phyloP scores from a whole-genome alignment of 2,329 filamentous ascomycete species.

The Ilyonectria destructans region DNA sequence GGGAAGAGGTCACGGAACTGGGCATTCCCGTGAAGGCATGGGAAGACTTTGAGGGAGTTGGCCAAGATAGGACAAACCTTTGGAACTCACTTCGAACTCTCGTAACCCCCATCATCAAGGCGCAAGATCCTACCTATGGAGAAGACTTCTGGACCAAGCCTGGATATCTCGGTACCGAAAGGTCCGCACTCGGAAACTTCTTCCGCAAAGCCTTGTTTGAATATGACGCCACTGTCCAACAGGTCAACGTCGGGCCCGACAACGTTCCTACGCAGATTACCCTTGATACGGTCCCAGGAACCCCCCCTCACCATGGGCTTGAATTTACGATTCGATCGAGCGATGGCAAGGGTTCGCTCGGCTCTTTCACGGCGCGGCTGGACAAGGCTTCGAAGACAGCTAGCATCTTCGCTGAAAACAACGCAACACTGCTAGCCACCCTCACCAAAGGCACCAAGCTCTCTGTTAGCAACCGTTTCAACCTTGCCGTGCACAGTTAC shows the following conservation, averaged over 20 bases:
- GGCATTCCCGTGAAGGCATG: neutral
- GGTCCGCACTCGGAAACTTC: slow-evolving; percentile 27
- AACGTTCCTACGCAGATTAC: slow-evolving; percentile 1
- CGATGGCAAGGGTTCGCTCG: neutral
- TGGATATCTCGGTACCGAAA: slow-evolving; percentile 36
- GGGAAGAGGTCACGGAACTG: neutral
- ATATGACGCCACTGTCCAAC: neutral
- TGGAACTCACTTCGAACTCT: slow-evolving; percentile 3
- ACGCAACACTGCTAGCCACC: neutral
- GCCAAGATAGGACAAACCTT: slow-evolving; percentile 7
- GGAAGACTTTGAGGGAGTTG: slow-evolving; percentile 14
- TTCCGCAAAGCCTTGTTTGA: slow-evolving; percentile 23
- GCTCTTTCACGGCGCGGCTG: slow-evolving; percentile 11
- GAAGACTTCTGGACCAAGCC: slow-evolving; percentile 39
- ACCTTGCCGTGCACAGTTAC: slow-evolving; percentile 29
- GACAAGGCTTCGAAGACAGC: neutral
- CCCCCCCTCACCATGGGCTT: neutral
- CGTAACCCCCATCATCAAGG: slow-evolving; percentile 12
- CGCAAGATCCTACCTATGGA: slow-evolving; percentile 32
- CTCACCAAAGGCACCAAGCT: slow-evolving; percentile 12
- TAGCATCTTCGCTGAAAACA: neutral
- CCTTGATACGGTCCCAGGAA: slow-evolving; percentile 8
- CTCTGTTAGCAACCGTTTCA: slow-evolving; percentile 31
- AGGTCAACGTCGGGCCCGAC: slow-evolving; percentile 9
- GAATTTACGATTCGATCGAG: slow-evolving; percentile 6